phyloP scores from a whole-genome alignment of 805 yeast species.

The Lachancea nothofagi region DNA sequence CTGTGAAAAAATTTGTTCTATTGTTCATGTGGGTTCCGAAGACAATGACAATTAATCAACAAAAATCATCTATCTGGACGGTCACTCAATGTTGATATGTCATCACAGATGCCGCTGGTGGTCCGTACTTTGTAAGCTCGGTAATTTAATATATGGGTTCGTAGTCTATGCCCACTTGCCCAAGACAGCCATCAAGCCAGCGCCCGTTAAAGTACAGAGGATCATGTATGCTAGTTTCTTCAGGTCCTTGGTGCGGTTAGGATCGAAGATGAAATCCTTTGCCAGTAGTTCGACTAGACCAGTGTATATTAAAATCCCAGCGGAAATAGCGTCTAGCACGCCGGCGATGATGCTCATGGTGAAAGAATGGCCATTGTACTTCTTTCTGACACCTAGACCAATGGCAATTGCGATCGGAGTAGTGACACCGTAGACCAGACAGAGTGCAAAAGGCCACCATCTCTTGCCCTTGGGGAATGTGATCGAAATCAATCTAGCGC shows the following conservation, averaged over 20 bases:
- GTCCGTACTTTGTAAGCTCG: neutral
- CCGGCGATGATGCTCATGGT: constrained; percentile 63
- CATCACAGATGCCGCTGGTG: neutral
- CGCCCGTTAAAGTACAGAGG: constrained; percentile 52
- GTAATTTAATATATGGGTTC: too few relatives aligned
- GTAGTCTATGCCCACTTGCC: constrained; percentile 74
- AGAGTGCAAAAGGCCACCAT: constrained; percentile 47
- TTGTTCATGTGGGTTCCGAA: too few relatives aligned
- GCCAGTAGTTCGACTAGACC: constrained; percentile 78
- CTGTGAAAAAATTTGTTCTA: too few relatives aligned
- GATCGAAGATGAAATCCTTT: constrained; percentile 53
- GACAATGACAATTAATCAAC: too few relatives aligned
- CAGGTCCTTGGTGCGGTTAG: constrained; percentile 56
- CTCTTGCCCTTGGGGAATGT: constrained; percentile 43
- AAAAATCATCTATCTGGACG: too few relatives aligned
- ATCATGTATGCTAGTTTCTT: constrained; percentile 47
- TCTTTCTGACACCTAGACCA: constrained; percentile 67
- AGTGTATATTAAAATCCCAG: constrained; percentile 74
- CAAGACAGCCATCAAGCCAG: constrained; percentile 71
- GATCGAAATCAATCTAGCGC: constrained; percentile 63
- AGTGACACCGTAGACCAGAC: constrained; percentile 44
- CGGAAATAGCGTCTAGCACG: constrained; percentile 64
- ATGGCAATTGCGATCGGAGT: constrained; percentile 75
- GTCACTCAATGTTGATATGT: too few relatives aligned
- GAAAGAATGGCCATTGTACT: constrained; percentile 55